Conservation (phyloP, 1,139 yeast genomes). For the Groenewaldozyma sp. region DNA sequence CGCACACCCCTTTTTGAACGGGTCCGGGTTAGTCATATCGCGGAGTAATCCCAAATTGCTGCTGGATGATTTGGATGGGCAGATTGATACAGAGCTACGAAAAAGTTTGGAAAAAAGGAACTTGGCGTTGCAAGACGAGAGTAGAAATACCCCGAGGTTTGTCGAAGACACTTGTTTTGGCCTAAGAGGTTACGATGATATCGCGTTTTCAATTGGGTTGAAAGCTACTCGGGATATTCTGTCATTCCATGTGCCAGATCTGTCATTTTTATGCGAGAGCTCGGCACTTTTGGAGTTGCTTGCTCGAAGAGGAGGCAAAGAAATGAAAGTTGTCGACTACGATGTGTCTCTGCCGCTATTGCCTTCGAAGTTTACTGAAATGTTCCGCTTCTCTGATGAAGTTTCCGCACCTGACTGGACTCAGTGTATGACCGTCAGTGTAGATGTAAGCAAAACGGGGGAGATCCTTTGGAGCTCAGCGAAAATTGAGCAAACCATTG, state of each 20-base stretch:
- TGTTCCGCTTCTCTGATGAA: slow-evolving; percentile 1
- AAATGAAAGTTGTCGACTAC: background rate
- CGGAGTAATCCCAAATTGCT: slow-evolving; percentile 2
- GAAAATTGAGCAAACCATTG: background rate
- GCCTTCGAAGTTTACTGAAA: slow-evolving; percentile 9
- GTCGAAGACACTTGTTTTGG: background rate
- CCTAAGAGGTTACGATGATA: slow-evolving; percentile 8
- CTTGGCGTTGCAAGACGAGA: background rate
- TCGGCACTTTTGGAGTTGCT: background rate
- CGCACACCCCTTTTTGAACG: slow-evolving; percentile 8
- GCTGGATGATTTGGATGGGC: slow-evolving; percentile 8
- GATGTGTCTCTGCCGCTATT: slow-evolving; percentile 5
- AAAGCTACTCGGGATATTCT: background rate
- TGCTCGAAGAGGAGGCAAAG: background rate
- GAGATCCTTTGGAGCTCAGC: background rate
- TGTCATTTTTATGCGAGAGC: background rate
- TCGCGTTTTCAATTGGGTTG: slow-evolving; percentile 13
- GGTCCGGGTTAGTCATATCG: slow-evolving; percentile 8
- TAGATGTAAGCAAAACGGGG: background rate
- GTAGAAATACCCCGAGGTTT: background rate
- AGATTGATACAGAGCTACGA: slow-evolving; percentile 2
- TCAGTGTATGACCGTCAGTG: background rate
- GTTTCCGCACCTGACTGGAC: background rate
- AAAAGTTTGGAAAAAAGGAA: background rate
- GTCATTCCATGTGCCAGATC: background rate